phyloP scores from a whole-genome alignment of 768 basidiomycete genomes.

The Aureoboletus auriporus region DNA sequence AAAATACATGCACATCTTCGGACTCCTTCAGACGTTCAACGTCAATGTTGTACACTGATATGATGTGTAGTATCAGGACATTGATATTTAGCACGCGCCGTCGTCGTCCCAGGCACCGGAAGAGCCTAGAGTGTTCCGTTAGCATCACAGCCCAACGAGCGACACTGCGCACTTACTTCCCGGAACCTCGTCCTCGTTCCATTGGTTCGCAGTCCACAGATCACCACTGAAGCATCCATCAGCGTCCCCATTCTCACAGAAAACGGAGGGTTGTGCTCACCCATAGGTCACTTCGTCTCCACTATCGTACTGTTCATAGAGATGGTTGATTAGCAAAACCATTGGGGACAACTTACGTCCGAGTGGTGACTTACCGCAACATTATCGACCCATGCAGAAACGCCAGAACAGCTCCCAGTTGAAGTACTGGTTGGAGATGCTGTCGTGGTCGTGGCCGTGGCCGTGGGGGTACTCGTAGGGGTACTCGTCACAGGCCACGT shows the following conservation, averaged over 20 bases:
- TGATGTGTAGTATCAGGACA: no score
- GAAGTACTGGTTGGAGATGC: slow-evolving; percentile 20
- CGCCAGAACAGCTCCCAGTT: slow-evolving; percentile 36
- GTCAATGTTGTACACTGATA: no score
- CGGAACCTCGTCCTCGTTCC: slow-evolving; percentile 38
- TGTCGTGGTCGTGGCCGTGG: background rate
- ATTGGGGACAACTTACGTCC: background rate
- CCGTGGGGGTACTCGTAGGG: background rate
- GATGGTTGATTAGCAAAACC: background rate
- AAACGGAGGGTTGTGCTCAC: slow-evolving; percentile 21
- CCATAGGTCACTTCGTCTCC: slow-evolving; percentile 39
- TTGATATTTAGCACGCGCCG: slow-evolving; percentile 38
- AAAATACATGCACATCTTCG: no score
- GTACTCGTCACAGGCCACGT: slow-evolving; percentile 31
- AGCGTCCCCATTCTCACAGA: background rate
- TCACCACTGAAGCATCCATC: slow-evolving; percentile 32
- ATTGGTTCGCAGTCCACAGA: slow-evolving; percentile 48
- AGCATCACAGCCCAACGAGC: background rate
- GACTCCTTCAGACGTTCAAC: no score
- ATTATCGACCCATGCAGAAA: slow-evolving; percentile 39
- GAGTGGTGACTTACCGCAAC: slow-evolving; percentile 32
- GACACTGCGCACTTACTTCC: slow-evolving; percentile 16
- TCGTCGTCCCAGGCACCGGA: slow-evolving; percentile 56
- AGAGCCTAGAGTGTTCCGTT: slow-evolving; percentile 29
- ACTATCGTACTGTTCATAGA: slow-evolving; percentile 33